Conservation (phyloP, 2,329 filamentous ascomycete genomes). For the Phialophora chinensis region DNA sequence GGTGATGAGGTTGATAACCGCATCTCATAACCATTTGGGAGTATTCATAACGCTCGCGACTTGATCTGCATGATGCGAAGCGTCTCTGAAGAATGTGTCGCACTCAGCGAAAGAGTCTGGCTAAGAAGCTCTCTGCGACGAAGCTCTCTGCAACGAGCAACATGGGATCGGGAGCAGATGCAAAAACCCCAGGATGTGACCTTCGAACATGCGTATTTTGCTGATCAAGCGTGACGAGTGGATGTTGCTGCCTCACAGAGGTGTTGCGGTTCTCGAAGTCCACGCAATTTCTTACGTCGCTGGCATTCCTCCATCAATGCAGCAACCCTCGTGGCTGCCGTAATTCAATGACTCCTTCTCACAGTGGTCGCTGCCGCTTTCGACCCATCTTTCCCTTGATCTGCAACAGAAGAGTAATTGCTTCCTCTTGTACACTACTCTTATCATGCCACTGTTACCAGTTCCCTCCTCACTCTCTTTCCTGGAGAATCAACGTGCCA, state of each 20-base stretch:
- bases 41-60: background rate
- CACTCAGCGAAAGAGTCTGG: background rate
- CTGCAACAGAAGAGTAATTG: background rate
- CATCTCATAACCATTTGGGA: background rate
- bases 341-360: background rate
- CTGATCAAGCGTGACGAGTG: background rate
- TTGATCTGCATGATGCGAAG: background rate
- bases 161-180: background rate
- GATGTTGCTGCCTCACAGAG: background rate
- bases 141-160: background rate
- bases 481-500: background rate
- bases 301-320: background rate
- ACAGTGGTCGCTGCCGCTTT: slow-evolving; percentile 3
- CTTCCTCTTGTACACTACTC: background rate
- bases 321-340: background rate
- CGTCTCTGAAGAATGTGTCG: background rate
- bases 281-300: background rate
- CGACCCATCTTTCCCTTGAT: background rate
- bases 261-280: background rate
- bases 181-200: background rate
- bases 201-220: background rate
- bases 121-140: background rate
- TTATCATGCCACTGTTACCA: background rate
- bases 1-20: background rate
- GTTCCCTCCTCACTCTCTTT: background rate